Conservation (phyloP, 495 filamentous ascomycete genomes). For the Lophiotrema nucula region DNA sequence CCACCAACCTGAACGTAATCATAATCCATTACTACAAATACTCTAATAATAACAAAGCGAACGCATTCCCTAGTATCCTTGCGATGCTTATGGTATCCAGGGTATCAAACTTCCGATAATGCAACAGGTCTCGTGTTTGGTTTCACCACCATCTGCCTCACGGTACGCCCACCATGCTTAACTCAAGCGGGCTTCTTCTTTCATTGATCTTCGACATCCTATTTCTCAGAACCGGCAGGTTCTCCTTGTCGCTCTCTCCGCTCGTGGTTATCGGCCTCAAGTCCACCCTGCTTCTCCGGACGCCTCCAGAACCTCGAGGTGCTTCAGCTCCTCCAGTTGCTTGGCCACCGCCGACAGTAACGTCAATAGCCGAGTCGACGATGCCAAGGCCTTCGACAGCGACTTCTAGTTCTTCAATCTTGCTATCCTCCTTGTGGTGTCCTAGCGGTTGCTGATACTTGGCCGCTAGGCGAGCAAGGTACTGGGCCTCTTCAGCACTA, state of each 20-base stretch:
- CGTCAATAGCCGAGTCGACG: conserved; percentile 15
- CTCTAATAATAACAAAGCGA: too few relatives aligned
- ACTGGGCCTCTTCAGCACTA: conserved; percentile 25
- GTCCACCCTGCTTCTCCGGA: conserved; percentile 10
- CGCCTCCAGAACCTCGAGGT: background rate
- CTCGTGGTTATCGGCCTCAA: conserved; percentile 8
- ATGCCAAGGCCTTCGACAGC: conserved; percentile 22
- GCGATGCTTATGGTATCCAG: too few relatives aligned
- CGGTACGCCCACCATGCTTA: conserved; percentile 11
- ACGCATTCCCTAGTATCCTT: too few relatives aligned
- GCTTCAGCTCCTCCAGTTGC: too few relatives aligned
- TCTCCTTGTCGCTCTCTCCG: conserved; percentile 29
- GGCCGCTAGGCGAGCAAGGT: background rate
- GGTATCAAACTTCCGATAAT: background rate
- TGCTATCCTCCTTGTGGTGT: background rate
- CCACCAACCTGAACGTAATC: too few relatives aligned
- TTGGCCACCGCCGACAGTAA: conserved; percentile 4
- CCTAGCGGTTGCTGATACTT: too few relatives aligned
- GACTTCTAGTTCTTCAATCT: conserved; percentile 18
- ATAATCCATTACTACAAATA: too few relatives aligned
- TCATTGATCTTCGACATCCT: conserved; percentile 19
- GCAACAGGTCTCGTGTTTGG: background rate
- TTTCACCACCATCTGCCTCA: background rate
- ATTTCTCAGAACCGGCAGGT: conserved; percentile 22
- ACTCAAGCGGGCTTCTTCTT: conserved; percentile 14